Percentiles rank a stretch among this genome's conserved stretches.
These are phyloP conservation scores for Poterioochromonas sp. DNA, from an alignment of 352 stramenopile species.

Conservation along the genomic window DNA sequence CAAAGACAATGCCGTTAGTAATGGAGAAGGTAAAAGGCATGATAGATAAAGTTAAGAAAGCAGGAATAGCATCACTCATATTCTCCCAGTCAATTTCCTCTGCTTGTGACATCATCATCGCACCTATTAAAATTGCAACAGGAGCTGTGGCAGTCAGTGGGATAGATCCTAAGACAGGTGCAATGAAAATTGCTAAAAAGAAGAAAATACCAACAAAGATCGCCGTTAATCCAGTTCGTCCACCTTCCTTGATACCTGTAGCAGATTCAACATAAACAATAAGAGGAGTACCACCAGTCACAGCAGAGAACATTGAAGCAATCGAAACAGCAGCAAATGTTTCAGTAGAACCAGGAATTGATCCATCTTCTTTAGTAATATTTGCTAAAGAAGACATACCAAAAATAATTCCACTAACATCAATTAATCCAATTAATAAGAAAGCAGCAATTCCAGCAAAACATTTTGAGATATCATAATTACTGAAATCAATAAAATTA, in stretches of 20 bases:
- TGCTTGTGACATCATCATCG: slow-evolving; percentile 51
- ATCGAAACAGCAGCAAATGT: slow-evolving; percentile 45
- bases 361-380: slow-evolving; percentile 44
- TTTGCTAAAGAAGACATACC: slow-evolving; percentile 48
- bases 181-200: slow-evolving; percentile 58
- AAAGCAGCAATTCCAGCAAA: slow-evolving; percentile 47
- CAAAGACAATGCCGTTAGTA: slow-evolving; percentile 19
- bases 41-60: slow-evolving; percentile 58
- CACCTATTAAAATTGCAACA: slow-evolving; percentile 56
- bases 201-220: slow-evolving; percentile 55
- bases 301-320: slow-evolving; percentile 48
- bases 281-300: slow-evolving; percentile 49
- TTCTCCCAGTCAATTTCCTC: slow-evolving; percentile 55
- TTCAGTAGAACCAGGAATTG: slow-evolving; percentile 48
- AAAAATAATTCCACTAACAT: slow-evolving; percentile 54
- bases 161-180: slow-evolving; percentile 56
- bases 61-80: slow-evolving; percentile 50
- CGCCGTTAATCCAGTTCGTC: slow-evolving; percentile 54
- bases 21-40: slow-evolving; percentile 67
- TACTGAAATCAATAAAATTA: slow-evolving; percentile 23
- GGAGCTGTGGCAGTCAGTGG: slow-evolving; percentile 55
- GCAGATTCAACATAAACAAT: slow-evolving; percentile 52
- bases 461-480: slow-evolving; percentile 34
- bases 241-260: slow-evolving; percentile 51
- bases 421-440: slow-evolving; percentile 52